Percentiles rank a stretch among this genome's conserved stretches.
phyloP scores from a whole-genome alignment of 371 early-diverging fungal species.

The Globomyces sp. region DNA sequence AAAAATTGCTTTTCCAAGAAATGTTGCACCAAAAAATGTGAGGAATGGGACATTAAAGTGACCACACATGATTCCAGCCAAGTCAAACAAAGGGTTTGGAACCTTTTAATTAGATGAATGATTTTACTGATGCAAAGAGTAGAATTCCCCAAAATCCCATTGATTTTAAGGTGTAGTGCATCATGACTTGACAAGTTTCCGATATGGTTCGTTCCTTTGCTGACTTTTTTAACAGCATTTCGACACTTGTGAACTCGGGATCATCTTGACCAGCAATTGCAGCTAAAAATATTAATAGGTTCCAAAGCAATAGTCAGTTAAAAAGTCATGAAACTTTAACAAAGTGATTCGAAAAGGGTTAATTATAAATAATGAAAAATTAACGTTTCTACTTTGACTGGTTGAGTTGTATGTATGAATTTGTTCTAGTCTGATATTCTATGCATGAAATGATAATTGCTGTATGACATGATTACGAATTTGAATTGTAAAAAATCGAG shows the following conservation, averaged over 20 bases:
- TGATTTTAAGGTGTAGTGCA: slow-evolving; percentile 65
- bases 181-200: slow-evolving; percentile 59
- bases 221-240: slow-evolving; percentile 49
- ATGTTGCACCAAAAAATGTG: slow-evolving; percentile 91
- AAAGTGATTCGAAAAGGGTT: too few relatives aligned
- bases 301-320: too few relatives aligned
- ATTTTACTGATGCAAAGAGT: slow-evolving; percentile 75
- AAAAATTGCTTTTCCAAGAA: slow-evolving; percentile 86
- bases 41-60: slow-evolving; percentile 83
- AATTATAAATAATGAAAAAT: too few relatives aligned
- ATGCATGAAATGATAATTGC: too few relatives aligned
- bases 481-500: too few relatives aligned
- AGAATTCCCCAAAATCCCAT: slow-evolving; percentile 88
- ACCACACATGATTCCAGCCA: slow-evolving; percentile 92
- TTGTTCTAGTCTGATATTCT: too few relatives aligned
- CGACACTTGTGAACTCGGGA: slow-evolving; percentile 60
- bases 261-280: slow-evolving; percentile 68
- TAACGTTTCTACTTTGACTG: too few relatives aligned
- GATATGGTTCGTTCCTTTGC: slow-evolving; percentile 42
- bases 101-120: slow-evolving; percentile 46
- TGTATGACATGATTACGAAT: too few relatives aligned
- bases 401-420: too few relatives aligned
- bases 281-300: slow-evolving; percentile 38
- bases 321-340: too few relatives aligned
- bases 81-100: slow-evolving; percentile 93